Evolutionary conservation across 2,329 filamentous ascomycete species (phyloP).

Genomic region (Talaromyces sp.): DNA sequence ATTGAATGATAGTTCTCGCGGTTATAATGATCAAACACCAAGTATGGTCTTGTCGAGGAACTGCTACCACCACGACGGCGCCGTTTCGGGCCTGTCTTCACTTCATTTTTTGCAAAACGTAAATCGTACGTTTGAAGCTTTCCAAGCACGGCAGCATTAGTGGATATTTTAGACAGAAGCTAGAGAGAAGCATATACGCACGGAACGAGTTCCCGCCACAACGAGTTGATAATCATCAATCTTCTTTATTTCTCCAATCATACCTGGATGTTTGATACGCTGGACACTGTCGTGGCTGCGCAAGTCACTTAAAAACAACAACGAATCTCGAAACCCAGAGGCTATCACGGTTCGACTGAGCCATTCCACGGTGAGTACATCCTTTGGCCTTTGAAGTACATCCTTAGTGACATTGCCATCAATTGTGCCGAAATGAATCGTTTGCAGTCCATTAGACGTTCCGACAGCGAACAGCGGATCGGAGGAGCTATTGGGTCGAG

Average conservation of each 20-base stretch:
- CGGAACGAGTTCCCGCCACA: conserved; percentile 32
- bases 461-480: conserved; percentile 37
- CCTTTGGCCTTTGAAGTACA: neutral
- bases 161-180: neutral
- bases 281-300: conserved; percentile 32
- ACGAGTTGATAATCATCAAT: conserved; percentile 37
- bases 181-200: conserved; percentile 22
- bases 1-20: conserved; percentile 30
- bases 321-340: conserved; percentile 34
- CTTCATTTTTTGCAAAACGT: conserved; percentile 30
- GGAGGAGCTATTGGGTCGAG: conserved; percentile 29
- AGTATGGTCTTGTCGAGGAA: conserved; percentile 34
- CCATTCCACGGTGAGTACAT: conserved; percentile 39
- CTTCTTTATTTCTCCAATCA: conserved; percentile 34
- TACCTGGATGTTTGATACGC: conserved; percentile 34
- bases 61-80: conserved; percentile 30
- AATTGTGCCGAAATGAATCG: conserved; percentile 25
- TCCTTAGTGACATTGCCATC: neutral
- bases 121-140: conserved; percentile 44
- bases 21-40: conserved; percentile 35
- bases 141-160: neutral
- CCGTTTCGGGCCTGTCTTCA: conserved; percentile 24
- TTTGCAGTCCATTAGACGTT: conserved; percentile 36
- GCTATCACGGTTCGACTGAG: conserved; percentile 35
- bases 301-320: conserved; percentile 35